Base-by-base conservation (phyloP, 495 filamentous ascomycete species). In the Penicillium alfredii region DNA sequence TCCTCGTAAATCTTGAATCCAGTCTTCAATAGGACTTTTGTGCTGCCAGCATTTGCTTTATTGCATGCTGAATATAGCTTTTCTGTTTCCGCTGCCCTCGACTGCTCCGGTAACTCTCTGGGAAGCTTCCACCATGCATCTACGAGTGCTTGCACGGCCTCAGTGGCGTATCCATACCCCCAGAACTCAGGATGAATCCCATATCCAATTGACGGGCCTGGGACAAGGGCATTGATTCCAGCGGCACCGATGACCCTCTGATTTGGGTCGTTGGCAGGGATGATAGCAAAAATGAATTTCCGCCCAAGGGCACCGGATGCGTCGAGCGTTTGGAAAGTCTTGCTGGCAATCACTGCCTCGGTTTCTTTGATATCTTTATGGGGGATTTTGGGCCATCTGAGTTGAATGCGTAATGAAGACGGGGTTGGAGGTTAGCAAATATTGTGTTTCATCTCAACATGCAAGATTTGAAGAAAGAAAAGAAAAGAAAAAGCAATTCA, bases 121-220 rank as follows among this genome's bases (percentile, higher is more conserved):
- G 36, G 21, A 8, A 56, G 45, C 7, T 45, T 49, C 45, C 49
- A 56, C 52, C 52, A 56, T 6, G 42, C 49, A 38, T 50, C 42
- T 7, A 53, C 14, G 9, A 56, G 17, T 4, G 33, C 52, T 12
- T 29, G 33, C 11, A 53, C 49, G 2, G 52, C 52, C 32, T 56
- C 52, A 16, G 38, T 49, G 10, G 34, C 38, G 18, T 42, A 56
- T 2, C 52, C 45, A 22, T 40, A 45, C 0, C 45, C 40, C 52
- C 52, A 56, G 21, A 44, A 49, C 10, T 46, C 49, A 4, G 56
- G 53, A 20, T 60, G 51, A 9, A 58, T 37, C 8, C 38, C 38
- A 23, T 55, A 57, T 22, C 56, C 56, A 12, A 58, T 31, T 0
- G 53, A 57, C 3, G 56, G 56, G 0, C 50, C 42, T 3, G 56